phyloP scores from a whole-genome alignment of 257 asterid genomes.

The Solanum bulbocastanum region DNA sequence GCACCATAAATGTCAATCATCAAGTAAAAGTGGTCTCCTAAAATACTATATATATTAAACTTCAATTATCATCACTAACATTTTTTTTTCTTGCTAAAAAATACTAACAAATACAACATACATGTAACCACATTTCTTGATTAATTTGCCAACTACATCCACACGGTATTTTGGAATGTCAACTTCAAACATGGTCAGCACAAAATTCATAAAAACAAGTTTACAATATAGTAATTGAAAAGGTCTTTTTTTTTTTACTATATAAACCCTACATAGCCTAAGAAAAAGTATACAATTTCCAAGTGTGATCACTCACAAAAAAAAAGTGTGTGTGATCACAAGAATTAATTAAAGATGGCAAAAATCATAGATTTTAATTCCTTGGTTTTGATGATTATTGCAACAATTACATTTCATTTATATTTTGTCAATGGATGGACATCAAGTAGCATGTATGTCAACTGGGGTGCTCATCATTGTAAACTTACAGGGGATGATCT shows the following conservation, averaged over 20 bases:
- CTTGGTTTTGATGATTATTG: neutral
- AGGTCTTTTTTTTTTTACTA: neutral
- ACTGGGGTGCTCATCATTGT: neutral
- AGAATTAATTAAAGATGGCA: neutral
- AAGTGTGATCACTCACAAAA: neutral
- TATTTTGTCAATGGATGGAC: neutral
- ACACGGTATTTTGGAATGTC: neutral
- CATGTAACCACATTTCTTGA: neutral
- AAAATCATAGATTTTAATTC: neutral
- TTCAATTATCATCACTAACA: neutral
- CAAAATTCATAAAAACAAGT: neutral
- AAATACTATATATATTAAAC: neutral
- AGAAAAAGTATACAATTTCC: neutral
- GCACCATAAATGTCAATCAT: neutral
- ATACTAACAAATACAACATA: neutral
- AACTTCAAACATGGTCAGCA: neutral
- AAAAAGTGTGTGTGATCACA: neutral
- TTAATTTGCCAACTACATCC: neutral
- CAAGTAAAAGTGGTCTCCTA: neutral
- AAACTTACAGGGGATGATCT: neutral
- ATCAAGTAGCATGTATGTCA: neutral
- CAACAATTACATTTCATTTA: neutral
- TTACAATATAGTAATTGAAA: neutral
- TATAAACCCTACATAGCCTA: neutral
- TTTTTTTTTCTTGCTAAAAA: neutral